Conservation (phyloP, 1,139 yeast genomes). For the Lodderomyces elongisporus region DNA sequence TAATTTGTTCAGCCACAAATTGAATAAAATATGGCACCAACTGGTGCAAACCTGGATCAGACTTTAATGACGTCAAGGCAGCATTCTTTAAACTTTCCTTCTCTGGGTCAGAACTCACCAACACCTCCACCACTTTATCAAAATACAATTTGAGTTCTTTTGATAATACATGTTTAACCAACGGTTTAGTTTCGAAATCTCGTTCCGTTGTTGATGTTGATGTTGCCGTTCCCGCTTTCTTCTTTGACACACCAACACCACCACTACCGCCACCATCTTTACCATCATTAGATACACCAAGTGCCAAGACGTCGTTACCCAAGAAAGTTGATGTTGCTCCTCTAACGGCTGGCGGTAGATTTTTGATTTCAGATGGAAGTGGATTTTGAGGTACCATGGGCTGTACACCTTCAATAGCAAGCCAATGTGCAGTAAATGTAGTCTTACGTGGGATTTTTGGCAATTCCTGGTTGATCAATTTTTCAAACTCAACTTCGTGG, state of each 20-base stretch:
- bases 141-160: conserved; percentile 91
- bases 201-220: conserved; percentile 44
- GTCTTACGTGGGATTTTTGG: conserved; percentile 94
- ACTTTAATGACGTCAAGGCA: conserved; percentile 75
- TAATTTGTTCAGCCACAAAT: conserved; percentile 91
- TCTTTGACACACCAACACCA: background rate
- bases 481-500: conserved; percentile 90
- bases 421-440: conserved; percentile 96
- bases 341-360: conserved; percentile 59
- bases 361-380: conserved; percentile 65
- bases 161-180: conserved; percentile 94
- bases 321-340: conserved; percentile 58
- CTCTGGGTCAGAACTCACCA: conserved; percentile 54
- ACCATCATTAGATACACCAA: conserved; percentile 18
- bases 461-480: conserved; percentile 85
- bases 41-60: conserved; percentile 96
- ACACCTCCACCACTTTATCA: conserved; percentile 82
- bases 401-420: conserved; percentile 97
- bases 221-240: conserved; percentile 2
- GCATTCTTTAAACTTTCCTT: conserved; percentile 65
- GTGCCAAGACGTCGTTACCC: conserved; percentile 38
- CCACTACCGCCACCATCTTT: conserved; percentile 14
- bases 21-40: conserved; percentile 94
- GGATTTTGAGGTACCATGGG: conserved; percentile 98
- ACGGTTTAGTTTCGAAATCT: conserved; percentile 79